Conservation (phyloP, 331 rosid species). For the Dryas integrifolia region DNA sequence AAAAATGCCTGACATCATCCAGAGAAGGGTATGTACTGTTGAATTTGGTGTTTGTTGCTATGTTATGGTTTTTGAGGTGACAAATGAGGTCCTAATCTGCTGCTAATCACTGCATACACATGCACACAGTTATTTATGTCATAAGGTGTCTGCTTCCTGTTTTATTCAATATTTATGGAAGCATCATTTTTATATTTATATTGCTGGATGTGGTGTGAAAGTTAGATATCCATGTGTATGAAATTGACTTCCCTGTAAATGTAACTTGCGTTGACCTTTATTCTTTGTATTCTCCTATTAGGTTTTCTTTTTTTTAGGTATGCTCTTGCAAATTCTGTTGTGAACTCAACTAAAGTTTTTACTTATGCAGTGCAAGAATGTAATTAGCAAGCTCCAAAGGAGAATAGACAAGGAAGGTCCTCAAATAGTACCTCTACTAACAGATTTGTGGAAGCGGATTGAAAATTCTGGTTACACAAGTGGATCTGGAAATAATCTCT, state of each 20-base stretch:
- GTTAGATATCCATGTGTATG: not conserved
- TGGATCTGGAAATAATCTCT: constrained; percentile 60
- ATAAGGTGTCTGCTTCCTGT: constrained; percentile 22
- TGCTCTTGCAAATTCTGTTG: constrained; percentile 12
- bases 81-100: constrained; percentile 2
- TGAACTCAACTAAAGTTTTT: constrained; percentile 28
- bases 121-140: not conserved
- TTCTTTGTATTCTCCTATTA: not conserved
- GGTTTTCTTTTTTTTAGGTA: not conserved
- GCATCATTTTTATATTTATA: constrained; percentile 2
- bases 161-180: not conserved
- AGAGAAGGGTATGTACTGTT: constrained; percentile 65
- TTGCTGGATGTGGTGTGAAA: not conserved
- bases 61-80: constrained; percentile 1
- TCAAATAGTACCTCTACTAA: constrained; percentile 86
- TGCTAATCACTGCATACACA: not conserved
- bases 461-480: constrained; percentile 60
- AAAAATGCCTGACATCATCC: constrained; percentile 80
- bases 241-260: not conserved
- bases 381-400: constrained; percentile 87
- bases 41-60: constrained; percentile 5
- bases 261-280: constrained; percentile 13
- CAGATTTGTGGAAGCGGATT: constrained; percentile 89
- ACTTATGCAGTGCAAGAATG: constrained; percentile 86
- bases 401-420: constrained; percentile 90